phyloP scores from a whole-genome alignment of 2,329 filamentous ascomycete species.

The Pseudogymnoascus sp. region DNA sequence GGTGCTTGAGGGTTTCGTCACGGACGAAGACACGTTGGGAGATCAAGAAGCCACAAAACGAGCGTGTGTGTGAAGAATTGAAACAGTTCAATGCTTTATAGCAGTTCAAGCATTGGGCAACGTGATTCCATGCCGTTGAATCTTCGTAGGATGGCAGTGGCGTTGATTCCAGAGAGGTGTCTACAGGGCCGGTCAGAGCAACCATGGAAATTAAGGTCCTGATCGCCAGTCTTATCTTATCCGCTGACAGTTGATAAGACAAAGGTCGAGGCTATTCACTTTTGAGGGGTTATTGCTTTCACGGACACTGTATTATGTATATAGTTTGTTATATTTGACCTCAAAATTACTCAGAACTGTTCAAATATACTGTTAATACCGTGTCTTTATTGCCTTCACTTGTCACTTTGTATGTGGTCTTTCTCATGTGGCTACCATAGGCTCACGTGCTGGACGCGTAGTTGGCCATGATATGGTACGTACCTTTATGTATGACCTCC shows the following conservation, averaged over 20 bases:
- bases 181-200: neutral
- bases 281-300: neutral
- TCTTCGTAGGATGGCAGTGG: neutral
- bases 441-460: neutral
- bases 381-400: neutral
- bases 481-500: neutral
- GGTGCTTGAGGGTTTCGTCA: neutral
- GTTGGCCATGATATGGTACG: neutral
- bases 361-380: neutral
- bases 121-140: neutral
- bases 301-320: neutral
- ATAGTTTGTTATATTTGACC: neutral
- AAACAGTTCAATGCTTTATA: neutral
- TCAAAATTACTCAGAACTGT: too few relatives aligned
- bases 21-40: neutral
- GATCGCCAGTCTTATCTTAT: slow-evolving; percentile 1
- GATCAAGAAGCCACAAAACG: neutral
- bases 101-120: neutral
- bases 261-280: neutral
- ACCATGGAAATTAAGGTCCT: neutral
- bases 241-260: neutral
- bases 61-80: neutral
- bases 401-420: neutral
- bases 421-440: neutral
- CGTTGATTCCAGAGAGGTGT: neutral